These are phyloP conservation scores for Fusarium sp. DNA, from an alignment of 2,329 filamentous ascomycete species.

Conservation along the genomic window DNA sequence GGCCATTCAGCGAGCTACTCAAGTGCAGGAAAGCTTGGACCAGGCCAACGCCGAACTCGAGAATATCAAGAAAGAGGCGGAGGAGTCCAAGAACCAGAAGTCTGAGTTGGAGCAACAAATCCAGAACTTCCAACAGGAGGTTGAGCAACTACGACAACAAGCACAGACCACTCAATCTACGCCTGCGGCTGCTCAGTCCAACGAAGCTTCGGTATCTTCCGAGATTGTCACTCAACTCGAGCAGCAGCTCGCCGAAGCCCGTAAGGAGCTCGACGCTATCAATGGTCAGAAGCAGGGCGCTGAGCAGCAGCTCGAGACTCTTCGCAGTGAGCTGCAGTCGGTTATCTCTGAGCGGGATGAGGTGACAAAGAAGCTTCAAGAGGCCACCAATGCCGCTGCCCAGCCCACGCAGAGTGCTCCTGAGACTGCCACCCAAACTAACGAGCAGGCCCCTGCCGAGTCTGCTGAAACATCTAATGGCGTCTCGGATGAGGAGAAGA, in stretches of 20 bases:
- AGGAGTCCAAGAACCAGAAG: conserved; percentile 49
- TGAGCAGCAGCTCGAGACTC: conserved; percentile 68
- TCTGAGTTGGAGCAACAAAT: conserved; percentile 57
- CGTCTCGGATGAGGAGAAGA: conserved; percentile 68
- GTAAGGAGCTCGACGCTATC: conserved; percentile 72
- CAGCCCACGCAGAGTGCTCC: conserved; percentile 55
- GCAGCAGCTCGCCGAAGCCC: conserved; percentile 60
- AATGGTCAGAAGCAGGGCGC: conserved; percentile 75
- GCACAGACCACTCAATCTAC: conserved; percentile 50
- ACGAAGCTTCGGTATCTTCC: conserved; percentile 53
- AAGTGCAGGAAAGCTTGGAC: conserved; percentile 62
- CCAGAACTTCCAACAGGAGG: conserved; percentile 56
- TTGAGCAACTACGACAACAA: conserved; percentile 54
- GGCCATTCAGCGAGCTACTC: conserved; percentile 61
- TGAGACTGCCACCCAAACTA: conserved; percentile 53
- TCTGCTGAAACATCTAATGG: conserved; percentile 20
- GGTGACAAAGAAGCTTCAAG: conserved; percentile 57
- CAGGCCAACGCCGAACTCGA: conserved; percentile 66
- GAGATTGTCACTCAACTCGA: conserved; percentile 63
- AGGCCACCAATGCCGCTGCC: conserved; percentile 37
- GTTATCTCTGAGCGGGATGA: conserved; percentile 73
- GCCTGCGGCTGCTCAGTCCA: conserved; percentile 50
- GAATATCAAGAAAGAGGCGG: conserved; percentile 54
- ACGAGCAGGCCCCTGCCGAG: conserved; percentile 30
- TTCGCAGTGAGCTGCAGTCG: conserved; percentile 69